These are phyloP conservation scores for Cyclostephanos tholiformis DNA, from an alignment of 108 stramenopile genomes.

Conservation along the genomic window DNA sequence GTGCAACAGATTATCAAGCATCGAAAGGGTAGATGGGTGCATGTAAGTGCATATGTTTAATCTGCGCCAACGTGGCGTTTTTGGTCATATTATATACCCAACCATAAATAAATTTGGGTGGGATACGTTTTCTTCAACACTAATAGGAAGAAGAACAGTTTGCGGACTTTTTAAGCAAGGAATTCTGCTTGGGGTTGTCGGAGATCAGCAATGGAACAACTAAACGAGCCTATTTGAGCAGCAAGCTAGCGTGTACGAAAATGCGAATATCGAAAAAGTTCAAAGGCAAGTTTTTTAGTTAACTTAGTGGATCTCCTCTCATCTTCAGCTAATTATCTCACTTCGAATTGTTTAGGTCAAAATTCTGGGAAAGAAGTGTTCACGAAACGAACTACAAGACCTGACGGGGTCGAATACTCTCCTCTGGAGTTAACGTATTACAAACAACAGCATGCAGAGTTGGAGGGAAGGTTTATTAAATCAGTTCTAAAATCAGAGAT, in stretches of 20 bases:
- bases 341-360: conserved; percentile 20
- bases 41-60: neutral
- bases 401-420: conserved; percentile 2
- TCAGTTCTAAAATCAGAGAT: conserved; percentile 12
- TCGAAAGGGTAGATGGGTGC: conserved; percentile 17
- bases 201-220: conserved; percentile 22
- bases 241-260: conserved; percentile 36
- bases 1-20: conserved; percentile 12
- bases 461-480: conserved; percentile 32
- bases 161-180: conserved; percentile 34
- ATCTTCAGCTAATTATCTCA: neutral
- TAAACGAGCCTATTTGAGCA: conserved; percentile 37
- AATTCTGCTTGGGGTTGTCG: conserved; percentile 33
- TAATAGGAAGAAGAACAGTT: conserved; percentile 37
- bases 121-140: neutral
- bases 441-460: conserved; percentile 20
- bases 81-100: neutral
- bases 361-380: conserved; percentile 32
- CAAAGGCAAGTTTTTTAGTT: conserved; percentile 12
- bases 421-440: neutral
- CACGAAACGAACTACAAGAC: conserved; percentile 1
- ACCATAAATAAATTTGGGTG: neutral
- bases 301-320: neutral
- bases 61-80: neutral
- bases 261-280: conserved; percentile 49